Evolutionary conservation across 805 yeast genomes (phyloP).

Genomic region (Clavispora carvajalis): DNA sequence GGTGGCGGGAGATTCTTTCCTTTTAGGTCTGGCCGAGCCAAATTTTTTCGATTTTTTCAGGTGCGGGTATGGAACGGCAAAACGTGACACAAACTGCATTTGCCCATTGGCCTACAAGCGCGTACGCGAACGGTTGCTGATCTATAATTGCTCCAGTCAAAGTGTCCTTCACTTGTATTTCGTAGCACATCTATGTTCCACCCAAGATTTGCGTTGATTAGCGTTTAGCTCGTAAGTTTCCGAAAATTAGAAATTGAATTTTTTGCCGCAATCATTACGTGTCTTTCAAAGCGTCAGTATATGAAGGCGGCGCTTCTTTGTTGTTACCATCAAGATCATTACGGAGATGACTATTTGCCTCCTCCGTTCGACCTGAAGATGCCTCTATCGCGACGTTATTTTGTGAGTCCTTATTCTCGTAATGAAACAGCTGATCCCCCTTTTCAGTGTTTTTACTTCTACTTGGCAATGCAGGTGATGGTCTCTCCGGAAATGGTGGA

Average conservation of each 20-base stretch:
- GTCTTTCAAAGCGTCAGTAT: neutral
- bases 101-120: conserved; percentile 2
- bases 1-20: neutral
- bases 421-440: too few species aligned
- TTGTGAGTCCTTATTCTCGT: too few species aligned
- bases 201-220: too few species aligned
- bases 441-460: neutral
- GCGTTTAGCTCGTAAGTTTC: too few species aligned
- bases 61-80: conserved; percentile 1
- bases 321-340: neutral
- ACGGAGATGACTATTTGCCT: neutral
- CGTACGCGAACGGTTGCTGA: neutral
- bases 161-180: too few species aligned
- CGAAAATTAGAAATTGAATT: too few species aligned
- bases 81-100: conserved; percentile 1
- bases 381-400: too few species aligned
- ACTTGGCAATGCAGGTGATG: neutral
- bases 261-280: too few species aligned
- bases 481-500: neutral
- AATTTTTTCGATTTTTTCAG: conserved; percentile 1
- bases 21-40: neutral
- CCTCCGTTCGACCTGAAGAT: too few species aligned
- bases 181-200: too few species aligned
- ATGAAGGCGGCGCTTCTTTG: neutral
- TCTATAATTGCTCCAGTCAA: too few species aligned